phyloP scores from a whole-genome alignment of 2,329 filamentous ascomycete species.

The Aspergillus sp. region DNA sequence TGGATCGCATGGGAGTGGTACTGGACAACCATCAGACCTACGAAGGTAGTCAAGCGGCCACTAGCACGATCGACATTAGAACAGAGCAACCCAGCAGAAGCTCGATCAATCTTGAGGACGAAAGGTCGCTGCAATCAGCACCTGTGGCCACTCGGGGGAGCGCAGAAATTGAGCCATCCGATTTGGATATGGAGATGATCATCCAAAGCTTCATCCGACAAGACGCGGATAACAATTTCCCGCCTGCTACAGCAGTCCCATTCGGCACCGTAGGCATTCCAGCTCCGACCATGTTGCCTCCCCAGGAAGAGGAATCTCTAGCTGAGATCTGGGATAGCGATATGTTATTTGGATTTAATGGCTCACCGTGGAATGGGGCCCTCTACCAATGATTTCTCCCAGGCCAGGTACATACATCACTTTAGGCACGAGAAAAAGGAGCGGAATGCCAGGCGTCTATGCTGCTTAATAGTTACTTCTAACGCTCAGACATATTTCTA shows the following conservation, averaged over 20 bases:
- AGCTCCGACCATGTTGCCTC: no score
- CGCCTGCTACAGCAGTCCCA: no score
- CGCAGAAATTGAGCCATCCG: constrained; percentile 27
- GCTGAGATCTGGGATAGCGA: constrained; percentile 16
- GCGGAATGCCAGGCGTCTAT: no score
- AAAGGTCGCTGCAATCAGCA: neutral
- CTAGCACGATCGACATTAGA: no score
- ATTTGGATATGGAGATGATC: constrained; percentile 44
- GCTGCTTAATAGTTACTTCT: no score
- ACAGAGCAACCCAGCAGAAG: no score
- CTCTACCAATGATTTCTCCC: no score
- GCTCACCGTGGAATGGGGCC: constrained; percentile 19
- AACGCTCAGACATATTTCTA: no score
- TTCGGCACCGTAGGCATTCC: no score
- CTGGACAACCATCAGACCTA: neutral
- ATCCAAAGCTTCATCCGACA: constrained; percentile 44
- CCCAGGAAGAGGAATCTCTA: constrained; percentile 13
- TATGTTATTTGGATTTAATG: constrained; percentile 36
- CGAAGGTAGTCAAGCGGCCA: no score
- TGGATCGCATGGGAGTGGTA: constrained; percentile 45
- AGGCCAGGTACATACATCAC: no score
- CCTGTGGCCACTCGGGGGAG: neutral
- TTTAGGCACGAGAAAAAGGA: no score
- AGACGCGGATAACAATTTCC: neutral
- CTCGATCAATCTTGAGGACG: neutral